Base-by-base conservation (phyloP, 2,329 filamentous ascomycete genomes). In the Aspergillus flavus region DNA sequence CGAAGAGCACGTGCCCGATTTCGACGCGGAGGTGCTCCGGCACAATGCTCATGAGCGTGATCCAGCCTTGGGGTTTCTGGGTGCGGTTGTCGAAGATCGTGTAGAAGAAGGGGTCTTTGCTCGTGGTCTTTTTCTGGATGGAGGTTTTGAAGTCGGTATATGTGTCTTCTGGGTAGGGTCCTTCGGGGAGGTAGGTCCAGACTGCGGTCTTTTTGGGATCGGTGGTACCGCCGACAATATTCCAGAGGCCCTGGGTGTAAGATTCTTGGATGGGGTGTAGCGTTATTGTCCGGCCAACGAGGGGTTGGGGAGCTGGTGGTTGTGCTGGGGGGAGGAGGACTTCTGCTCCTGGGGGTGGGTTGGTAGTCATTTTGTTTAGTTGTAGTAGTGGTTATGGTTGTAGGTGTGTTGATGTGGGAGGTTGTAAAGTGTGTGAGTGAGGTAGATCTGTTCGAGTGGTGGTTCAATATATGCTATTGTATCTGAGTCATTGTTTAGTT, bases 1-100 rank as follows among this genome's bases (percentile, higher is more conserved):
- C 32, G 30, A 61, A 61, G 2, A 61, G 12, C 9, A 61, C 52
- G 14, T 39, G 5, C n/a, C 59, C 52, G 19, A 61, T 61, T 23
- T 61, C 59, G 0, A 48, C 6, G 6, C 50, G 39, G 10, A 56
- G 30, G 14, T 61, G 59, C 28, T 36, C 39, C 3, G 59, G 59
- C 1, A 53, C 50, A 7, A 57, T 61, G 10, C 50, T 45, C 52
- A 61, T 30, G 41, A 61, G 52, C 11, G 59, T 21, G n/a, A 39
- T 28, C 12, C 46, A 56, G 39, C 59, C 59, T n/a, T 46, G 9
- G 16, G 28, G 11, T 30, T 59, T 43, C 1, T 16, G 16, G 14
- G 39, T 19, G 10, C 28, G 26, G n/a, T 36, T 16, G n/a, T 41
- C 32, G 28, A 60, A 32, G 28, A 60, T 55, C 21, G 39, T 39